These are phyloP conservation scores for Wickerhamomyces sydowiorum DNA, from an alignment of 805 yeast genomes.

Conservation along the genomic window DNA sequence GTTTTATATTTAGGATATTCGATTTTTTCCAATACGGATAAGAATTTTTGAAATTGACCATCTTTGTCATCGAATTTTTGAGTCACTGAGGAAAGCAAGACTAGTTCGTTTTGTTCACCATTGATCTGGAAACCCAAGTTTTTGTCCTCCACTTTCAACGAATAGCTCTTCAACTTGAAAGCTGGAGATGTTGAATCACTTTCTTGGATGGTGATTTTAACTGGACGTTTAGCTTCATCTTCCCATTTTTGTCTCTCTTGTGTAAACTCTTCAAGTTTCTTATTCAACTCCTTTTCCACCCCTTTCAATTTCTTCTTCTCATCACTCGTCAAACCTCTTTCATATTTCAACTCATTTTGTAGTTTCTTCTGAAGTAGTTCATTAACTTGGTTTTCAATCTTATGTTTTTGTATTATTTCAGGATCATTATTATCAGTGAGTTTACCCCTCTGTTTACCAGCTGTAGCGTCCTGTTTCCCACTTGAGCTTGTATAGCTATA, in stretches of 20 bases:
- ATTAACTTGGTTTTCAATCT: conserved; percentile 13
- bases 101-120: conserved; percentile 9
- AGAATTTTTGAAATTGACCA: conserved; percentile 8
- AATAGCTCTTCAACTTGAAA: conserved; percentile 6
- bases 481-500: no score
- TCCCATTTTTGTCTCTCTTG: not conserved
- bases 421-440: conserved; percentile 10
- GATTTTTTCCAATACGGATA: conserved; percentile 5
- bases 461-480: not conserved
- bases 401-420: conserved; percentile 10
- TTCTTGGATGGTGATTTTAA: conserved; percentile 2
- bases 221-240: not conserved
- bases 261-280: not conserved
- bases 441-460: conserved; percentile 2
- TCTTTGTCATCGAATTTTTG: conserved; percentile 7
- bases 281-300: conserved; percentile 1
- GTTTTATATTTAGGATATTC: conserved; percentile 7
- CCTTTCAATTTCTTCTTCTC: not conserved
- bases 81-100: conserved; percentile 10
- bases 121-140: conserved; percentile 2
- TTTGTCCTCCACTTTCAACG: conserved; percentile 2
- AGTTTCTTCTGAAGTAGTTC: conserved; percentile 14
- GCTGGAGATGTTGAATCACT: not conserved
- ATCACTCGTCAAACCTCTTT: conserved; percentile 4
- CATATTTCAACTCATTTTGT: conserved; percentile 3